These are phyloP conservation scores for Fusarium sp. DNA, from an alignment of 2,329 filamentous ascomycete genomes.

Conservation along the genomic window DNA sequence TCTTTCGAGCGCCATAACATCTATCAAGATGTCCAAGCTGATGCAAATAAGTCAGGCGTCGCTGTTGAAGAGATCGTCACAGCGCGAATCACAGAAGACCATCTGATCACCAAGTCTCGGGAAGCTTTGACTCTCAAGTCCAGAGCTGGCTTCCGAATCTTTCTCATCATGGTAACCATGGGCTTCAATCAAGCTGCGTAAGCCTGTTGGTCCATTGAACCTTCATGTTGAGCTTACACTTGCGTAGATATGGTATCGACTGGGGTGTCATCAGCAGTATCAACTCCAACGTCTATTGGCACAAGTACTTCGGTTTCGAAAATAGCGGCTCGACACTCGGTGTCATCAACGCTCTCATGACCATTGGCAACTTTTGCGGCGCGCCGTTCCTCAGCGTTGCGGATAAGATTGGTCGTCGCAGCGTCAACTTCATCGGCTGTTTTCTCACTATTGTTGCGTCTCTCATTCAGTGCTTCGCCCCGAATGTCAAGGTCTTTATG, in stretches of 20 bases:
- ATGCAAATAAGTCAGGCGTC: conserved; percentile 36
- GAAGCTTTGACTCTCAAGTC: conserved; percentile 34
- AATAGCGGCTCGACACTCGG: conserved; percentile 35
- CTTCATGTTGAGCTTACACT: neutral
- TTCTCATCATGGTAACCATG: conserved; percentile 34
- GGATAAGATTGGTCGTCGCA: conserved; percentile 40
- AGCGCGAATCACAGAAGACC: conserved; percentile 38
- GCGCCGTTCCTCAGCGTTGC: conserved; percentile 35
- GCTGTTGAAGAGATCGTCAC: conserved; percentile 38
- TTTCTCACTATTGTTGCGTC: conserved; percentile 36
- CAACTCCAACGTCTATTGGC: conserved; percentile 41
- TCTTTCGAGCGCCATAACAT: conserved; percentile 13
- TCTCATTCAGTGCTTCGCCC: conserved; percentile 37
- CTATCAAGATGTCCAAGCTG: conserved; percentile 36
- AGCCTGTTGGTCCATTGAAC: neutral
- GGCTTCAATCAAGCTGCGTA: conserved; percentile 27
- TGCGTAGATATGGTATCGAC: conserved; percentile 37
- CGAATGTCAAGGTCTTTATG: conserved; percentile 37
- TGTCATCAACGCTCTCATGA: conserved; percentile 42
- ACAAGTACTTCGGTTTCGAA: conserved; percentile 38
- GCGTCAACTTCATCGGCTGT: conserved; percentile 38
- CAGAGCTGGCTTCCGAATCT: conserved; percentile 34
- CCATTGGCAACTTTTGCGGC: conserved; percentile 41
- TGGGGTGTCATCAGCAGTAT: conserved; percentile 43
- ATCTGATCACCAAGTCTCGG: conserved; percentile 35